Evolutionary conservation across 2,329 filamentous ascomycete genomes (phyloP).

Genomic region (Diplodia mutila): DNA sequence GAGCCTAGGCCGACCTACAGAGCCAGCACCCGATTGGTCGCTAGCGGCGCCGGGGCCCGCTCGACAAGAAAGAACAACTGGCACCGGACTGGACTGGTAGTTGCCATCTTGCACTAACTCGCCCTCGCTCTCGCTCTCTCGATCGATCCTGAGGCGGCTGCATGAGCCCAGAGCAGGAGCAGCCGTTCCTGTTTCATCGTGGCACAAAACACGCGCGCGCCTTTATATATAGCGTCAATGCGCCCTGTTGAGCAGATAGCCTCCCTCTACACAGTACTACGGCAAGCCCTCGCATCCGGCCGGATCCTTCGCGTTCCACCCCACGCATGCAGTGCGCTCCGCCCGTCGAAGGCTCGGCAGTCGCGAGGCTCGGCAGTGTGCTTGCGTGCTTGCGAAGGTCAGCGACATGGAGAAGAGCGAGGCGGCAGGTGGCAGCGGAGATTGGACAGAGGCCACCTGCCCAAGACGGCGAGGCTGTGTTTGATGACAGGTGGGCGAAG

Average conservation of each 20-base stretch:
- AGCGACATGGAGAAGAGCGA: neutral
- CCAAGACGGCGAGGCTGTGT: neutral
- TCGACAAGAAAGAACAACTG: conserved; percentile 14
- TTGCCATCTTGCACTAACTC: neutral
- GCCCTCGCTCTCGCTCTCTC: too few relatives aligned
- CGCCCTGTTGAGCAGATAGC: neutral
- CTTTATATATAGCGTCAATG: neutral
- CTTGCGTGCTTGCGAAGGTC: neutral
- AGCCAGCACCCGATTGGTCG: conserved; percentile 14
- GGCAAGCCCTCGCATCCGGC: neutral
- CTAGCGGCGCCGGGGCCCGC: neutral
- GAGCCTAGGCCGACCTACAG: conserved; percentile 8
- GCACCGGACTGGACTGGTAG: neutral
- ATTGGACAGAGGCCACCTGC: neutral
- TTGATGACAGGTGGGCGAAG: conserved; percentile 17
- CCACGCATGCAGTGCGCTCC: neutral
- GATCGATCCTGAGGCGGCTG: neutral
- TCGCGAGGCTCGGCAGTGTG: neutral
- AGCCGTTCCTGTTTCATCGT: neutral
- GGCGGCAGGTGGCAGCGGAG: too few relatives aligned
- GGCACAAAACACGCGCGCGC: neutral
- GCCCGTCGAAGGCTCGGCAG: neutral
- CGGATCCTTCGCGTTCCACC: neutral
- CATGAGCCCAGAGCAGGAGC: neutral
- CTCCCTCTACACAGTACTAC: neutral